Base-by-base conservation (phyloP, 2,329 filamentous ascomycete genomes). In the Neofusicoccum sp. region DNA sequence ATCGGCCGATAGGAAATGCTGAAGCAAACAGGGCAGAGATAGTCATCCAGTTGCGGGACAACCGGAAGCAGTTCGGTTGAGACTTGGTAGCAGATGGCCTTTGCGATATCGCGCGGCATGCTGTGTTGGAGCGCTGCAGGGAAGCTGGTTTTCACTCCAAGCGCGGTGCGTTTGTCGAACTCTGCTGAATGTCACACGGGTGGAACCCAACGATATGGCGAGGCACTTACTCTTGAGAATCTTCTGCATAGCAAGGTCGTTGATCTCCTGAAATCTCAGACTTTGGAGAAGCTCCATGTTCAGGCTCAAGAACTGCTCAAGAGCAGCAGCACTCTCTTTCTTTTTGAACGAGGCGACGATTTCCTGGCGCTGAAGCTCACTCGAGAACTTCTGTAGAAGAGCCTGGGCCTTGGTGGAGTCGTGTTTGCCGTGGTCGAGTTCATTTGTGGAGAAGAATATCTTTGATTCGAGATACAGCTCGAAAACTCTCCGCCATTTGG, bases 41-140 rank as follows among this genome's bases (percentile, higher is more conserved):
- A 93, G 74, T 96, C 91, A 69, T 91, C 87, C n/a, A 95, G 75
- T 68, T 92, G 90, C 0, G 91, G 91, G 6, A 96, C 87, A 45
- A 89, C 80, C 9, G 83, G 83, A 16, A 96, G 80, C 3, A 96
- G 81, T 63, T 91, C 85, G 33, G 85, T 83, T 1, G 88, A 87
- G 63, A 96, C 84, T 67, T 89, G 84, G 24, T 88, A 85, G 70
- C 90, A 92, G 48, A 95, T 83, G 61, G 89, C 86, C 69, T 87
- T 89, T 43, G 91, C 89, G 64, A 95, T 84, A 57, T 83, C 84
- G 62, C 86, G 83, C 1, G 87, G 82, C 62, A 90, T 80, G 24
- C 84, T 81, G 3, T 85, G 82, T 58, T 81, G 78, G 57, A 90
- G 80, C 26, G 80, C 78, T 7, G 79, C 77, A 0, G 86, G 85